Percentiles rank a stretch among this genome's conserved stretches.
Conservation (phyloP, 345 rosid species). For the Salix arbutifolia region DNA sequence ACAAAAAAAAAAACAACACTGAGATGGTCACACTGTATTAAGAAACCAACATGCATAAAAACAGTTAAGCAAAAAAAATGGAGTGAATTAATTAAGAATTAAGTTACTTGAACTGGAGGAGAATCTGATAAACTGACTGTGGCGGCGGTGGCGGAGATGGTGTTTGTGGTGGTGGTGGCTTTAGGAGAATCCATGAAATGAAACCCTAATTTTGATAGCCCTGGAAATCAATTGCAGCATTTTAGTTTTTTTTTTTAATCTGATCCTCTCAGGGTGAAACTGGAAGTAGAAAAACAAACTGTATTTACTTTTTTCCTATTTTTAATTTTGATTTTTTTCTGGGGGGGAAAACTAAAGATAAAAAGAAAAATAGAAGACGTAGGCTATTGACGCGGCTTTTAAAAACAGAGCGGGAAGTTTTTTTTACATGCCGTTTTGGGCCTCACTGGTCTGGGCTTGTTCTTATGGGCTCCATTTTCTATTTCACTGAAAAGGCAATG, state of each 20-base stretch:
- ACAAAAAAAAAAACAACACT: background rate
- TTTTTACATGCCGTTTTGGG: background rate
- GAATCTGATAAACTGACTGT: conserved; percentile 16
- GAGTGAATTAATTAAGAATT: background rate
- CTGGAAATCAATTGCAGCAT: conserved; percentile 21
- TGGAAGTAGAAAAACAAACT: background rate
- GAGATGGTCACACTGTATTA: too few relatives aligned
- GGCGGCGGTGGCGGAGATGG: background rate
- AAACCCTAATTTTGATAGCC: conserved; percentile 3
- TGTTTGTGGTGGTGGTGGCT: conserved; percentile 1
- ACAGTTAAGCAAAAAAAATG: background rate
- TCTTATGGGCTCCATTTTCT: background rate
- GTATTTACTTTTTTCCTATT: background rate
- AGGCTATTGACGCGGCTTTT: background rate
- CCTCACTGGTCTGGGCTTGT: background rate
- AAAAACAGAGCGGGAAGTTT: conserved; percentile 20
- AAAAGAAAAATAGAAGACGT: background rate
- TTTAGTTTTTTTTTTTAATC: background rate
- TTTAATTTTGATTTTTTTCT: background rate
- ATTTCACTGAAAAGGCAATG: background rate
- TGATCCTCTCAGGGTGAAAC: background rate
- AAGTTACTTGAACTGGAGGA: conserved; percentile 40
- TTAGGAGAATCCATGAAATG: conserved; percentile 33
- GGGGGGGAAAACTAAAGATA: background rate
- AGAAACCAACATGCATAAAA: too few relatives aligned